These are phyloP conservation scores for Jamesozyma rosinii DNA, from an alignment of 805 yeast genomes.

Conservation along the genomic window DNA sequence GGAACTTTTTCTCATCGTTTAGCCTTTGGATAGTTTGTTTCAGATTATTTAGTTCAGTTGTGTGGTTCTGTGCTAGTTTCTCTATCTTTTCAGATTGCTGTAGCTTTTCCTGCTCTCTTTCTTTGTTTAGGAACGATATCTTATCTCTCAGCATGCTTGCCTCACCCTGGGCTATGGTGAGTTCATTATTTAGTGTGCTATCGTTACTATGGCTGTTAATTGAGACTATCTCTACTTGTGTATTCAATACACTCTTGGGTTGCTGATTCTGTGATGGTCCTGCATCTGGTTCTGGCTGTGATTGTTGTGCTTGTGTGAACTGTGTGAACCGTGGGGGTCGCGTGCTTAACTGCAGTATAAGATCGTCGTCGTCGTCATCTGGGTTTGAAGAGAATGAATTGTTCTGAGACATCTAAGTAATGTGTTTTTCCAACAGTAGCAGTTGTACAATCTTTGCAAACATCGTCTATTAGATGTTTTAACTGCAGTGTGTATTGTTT, in stretches of 20 bases:
- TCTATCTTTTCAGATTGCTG: conserved; percentile 22
- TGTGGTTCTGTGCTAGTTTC: conserved; percentile 16
- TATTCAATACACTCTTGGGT: not conserved
- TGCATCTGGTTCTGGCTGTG: not conserved
- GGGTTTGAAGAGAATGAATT: not conserved
- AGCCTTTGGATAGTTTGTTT: conserved; percentile 36
- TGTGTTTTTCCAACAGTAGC: too few species aligned
- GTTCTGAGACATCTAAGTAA: not conserved
- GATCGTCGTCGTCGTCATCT: conserved; percentile 39
- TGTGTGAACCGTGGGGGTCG: conserved; percentile 24
- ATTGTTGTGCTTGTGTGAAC: not conserved
- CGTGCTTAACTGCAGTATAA: conserved; percentile 39
- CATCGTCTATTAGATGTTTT: too few species aligned
- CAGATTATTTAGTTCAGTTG: conserved; percentile 33
- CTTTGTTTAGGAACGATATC: conserved; percentile 38
- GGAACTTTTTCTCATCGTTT: conserved; percentile 49
- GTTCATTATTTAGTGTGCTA: not conserved
- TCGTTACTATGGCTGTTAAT: not conserved
- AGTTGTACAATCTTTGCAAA: too few species aligned
- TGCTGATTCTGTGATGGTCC: not conserved
- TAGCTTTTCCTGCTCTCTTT: conserved; percentile 33
- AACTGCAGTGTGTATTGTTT: too few species aligned
- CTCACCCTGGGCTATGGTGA: conserved; percentile 60
- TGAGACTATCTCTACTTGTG: not conserved
- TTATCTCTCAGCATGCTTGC: conserved; percentile 67